Percentiles rank a stretch among this genome's conserved stretches.
These are phyloP conservation scores for Trichosporon sp. DNA, from an alignment of 1,284 basidiomycete genomes.

Conservation along the genomic window DNA sequence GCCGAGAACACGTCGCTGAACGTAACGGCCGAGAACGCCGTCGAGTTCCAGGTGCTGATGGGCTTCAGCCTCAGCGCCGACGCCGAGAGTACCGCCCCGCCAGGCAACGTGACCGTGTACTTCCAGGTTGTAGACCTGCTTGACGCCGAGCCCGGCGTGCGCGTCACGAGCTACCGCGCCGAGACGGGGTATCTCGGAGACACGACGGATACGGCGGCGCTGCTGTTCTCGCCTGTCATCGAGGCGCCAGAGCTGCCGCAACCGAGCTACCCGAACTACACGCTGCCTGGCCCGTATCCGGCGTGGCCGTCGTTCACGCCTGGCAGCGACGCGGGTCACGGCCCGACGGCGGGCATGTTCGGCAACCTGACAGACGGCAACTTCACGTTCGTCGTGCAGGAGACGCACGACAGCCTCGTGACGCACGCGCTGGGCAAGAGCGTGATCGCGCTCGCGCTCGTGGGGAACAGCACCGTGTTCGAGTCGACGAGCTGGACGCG, in stretches of 20 bases:
- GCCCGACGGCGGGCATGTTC: neutral
- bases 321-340: neutral
- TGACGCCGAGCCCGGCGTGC: neutral
- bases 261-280: conserved; percentile 74
- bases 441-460: neutral
- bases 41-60: neutral
- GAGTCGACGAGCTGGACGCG: conserved; percentile 32
- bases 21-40: neutral
- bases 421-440: neutral
- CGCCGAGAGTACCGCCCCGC: neutral
- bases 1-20: neutral
- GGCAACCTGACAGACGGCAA: conserved; percentile 43
- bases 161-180: conserved; percentile 19
- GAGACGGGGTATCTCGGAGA: conserved; percentile 63
- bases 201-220: conserved; percentile 65
- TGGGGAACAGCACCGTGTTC: conserved; percentile 1
- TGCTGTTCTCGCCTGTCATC: conserved; percentile 70
- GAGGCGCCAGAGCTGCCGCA: conserved; percentile 38
- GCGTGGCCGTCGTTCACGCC: conserved; percentile 47
- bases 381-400: conserved; percentile 51
- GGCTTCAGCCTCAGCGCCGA: neutral
- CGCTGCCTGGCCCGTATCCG: conserved; percentile 61
- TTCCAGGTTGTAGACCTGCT: conserved; percentile 41
- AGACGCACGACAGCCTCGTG: neutral
- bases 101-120: neutral